phyloP scores from a whole-genome alignment of 1,284 basidiomycete species.

The Ganoderma boninense region DNA sequence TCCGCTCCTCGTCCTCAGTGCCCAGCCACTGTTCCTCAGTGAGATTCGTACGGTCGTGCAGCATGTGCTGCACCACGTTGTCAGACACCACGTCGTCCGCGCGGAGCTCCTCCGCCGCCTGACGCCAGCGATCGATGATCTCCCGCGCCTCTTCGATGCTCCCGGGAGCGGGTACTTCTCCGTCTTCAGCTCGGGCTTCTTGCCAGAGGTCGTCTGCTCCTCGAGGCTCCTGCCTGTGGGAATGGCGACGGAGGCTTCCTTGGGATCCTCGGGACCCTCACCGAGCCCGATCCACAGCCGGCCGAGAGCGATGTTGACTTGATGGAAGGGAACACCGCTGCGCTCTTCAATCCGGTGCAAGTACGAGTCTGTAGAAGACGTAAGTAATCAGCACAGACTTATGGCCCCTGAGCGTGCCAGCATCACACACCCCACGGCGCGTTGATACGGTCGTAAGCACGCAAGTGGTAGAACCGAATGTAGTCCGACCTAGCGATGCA shows the following conservation, averaged over 20 bases:
- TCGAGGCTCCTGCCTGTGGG: conserved; percentile 51
- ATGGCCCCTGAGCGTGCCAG: too few relatives aligned
- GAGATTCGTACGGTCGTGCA: conserved; percentile 67
- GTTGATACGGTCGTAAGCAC: conserved; percentile 92
- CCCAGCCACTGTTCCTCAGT: conserved; percentile 85
- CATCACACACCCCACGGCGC: conserved; percentile 64
- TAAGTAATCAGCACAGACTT: not conserved
- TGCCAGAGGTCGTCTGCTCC: conserved; percentile 42
- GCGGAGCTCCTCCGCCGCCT: conserved; percentile 60
- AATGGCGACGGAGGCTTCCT: conserved; percentile 59
- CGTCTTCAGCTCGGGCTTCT: conserved; percentile 60
- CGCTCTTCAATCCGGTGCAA: conserved; percentile 77
- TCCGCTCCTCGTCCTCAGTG: conserved; percentile 81
- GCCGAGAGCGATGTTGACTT: conserved; percentile 88
- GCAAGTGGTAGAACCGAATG: conserved; percentile 89
- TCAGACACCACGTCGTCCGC: conserved; percentile 70
- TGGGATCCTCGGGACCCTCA: conserved; percentile 53
- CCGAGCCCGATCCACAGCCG: conserved; percentile 78
- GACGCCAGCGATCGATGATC: conserved; percentile 73
- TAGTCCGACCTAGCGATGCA: conserved; percentile 66
- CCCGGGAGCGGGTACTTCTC: conserved; percentile 72
- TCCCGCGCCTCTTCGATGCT: conserved; percentile 70
- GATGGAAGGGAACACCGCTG: conserved; percentile 82
- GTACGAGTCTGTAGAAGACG: conserved; percentile 50
- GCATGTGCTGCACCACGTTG: conserved; percentile 82